Evolutionary conservation across 495 filamentous ascomycete genomes (phyloP), one percentile per base, ranked within the genome.

Genomic region (Evansstolkia leycettana): DNA sequence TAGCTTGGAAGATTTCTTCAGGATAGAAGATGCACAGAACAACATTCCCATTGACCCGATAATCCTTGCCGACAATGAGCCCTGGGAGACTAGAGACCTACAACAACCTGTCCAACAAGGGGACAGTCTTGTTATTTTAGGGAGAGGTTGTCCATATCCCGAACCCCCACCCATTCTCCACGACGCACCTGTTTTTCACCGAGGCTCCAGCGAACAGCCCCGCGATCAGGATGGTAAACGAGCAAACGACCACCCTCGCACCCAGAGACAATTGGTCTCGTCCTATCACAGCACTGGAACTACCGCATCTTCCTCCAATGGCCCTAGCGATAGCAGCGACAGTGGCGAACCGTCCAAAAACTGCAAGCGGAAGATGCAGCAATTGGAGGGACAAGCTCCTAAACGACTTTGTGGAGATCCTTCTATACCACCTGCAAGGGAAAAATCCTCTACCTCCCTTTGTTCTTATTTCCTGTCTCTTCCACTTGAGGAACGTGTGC

Each of bases 1-100:
- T 17, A 40, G 39, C 37, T 15, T 38, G 18, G 37, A 41, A 23
- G 35, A 36, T 7, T 38, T 38, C 34, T 33, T 46, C 2, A 24
- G 31, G 26, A 25, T 41, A 15, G 23, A 31, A 33, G 28, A 37
- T 28, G 12, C 18, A 36, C 38, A 41, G 28, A 33, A 40, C 20
- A 35, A 36, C 41, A 42, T 45, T 37, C 41, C 38, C 13, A 42
- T 48, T 38, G 33, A 48, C 31, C 41, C 32, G n/a, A 34, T 34
- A 32, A 45, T 48, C 17, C 46, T 48, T 25, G 34, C 38, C 38
- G 31, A 41, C 13, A 11, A 40, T 28, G 27, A 28, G 16, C 24
- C 38, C n/a, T 40, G 33, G 37, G 33, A 28, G 26, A 24, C 13
- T 23, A 29, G 17, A 7, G 33, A 37, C 28, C 25, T 32, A 28